Evolutionary conservation across 768 basidiomycete species (phyloP), one percentile per base, ranked within the genome.

Genomic region (Lentinula detonsa): DNA sequence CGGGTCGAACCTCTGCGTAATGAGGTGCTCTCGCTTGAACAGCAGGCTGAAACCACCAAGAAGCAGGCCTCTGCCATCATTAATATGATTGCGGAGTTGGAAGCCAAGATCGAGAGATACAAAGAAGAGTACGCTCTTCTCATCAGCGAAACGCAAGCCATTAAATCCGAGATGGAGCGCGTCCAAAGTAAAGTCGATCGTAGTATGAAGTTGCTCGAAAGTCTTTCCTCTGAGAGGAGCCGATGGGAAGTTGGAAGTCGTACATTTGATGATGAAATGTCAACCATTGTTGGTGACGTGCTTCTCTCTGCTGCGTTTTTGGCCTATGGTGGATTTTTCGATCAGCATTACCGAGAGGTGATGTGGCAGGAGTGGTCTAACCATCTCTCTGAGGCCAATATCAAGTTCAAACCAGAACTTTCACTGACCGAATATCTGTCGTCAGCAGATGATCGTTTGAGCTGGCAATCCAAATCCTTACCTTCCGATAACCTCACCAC

Each of bases 281-380:
- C 93, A 71, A 99, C 97, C 46, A 95, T 98, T 64, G 93, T 95
- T 39, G 97, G 97, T 28, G 96, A 99, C 71, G 95, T 98, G 49
- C 76, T 99, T 34, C 81, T 98, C 39, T 97, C 96, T 45, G 90
- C 96, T 1, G 97, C 93, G 0, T 98, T 98, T 85, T 75, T 98
- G 62, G 95, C 97, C 1, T 99, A 99, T 67, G 88, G 91, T 21
- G 97, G 97, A 57, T 98, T 94, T 85, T 99, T 98, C 71, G 97
- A 99, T 71, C 97, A 99, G 72, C 89, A 93, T 69, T 96, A 98
- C 76, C 92, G 97, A 62, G 95, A 98, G 72, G 83, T 87, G 61
- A 95, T 97, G 92, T 95, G 93, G 93, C 88, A 94, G 65, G 88
- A 93, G 66, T 99, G 96, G 97, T 85, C 87, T 18, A 82, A 80